phyloP scores from a whole-genome alignment of 192 early-diverging fungal genomes.

The Coemansia sp. region DNA sequence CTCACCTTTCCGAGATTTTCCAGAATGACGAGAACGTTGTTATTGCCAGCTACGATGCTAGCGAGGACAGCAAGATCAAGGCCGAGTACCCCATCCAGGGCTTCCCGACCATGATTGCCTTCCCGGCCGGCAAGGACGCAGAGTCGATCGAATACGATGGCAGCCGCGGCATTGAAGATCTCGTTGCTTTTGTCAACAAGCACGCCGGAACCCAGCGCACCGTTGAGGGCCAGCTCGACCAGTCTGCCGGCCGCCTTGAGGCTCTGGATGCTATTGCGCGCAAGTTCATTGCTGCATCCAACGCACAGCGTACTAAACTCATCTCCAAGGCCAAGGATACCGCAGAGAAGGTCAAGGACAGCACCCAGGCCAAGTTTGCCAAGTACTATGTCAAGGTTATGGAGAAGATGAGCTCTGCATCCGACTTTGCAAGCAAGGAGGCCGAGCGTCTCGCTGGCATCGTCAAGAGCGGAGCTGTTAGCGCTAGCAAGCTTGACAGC shows the following conservation, averaged over 20 bases:
- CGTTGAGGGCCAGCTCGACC: slow-evolving; percentile 70
- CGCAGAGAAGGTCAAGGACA: slow-evolving; percentile 54
- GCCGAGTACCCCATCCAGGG: slow-evolving; percentile 67
- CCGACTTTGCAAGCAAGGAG: slow-evolving; percentile 77
- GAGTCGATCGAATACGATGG: slow-evolving; percentile 72
- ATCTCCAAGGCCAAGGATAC: slow-evolving; percentile 45
- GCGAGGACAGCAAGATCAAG: slow-evolving; percentile 62
- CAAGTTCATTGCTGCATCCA: slow-evolving; percentile 64
- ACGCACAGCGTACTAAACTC: slow-evolving; percentile 52
- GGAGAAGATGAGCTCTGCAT: slow-evolving; percentile 74
- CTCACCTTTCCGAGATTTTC: slow-evolving; percentile 82
- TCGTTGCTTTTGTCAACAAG: slow-evolving; percentile 85
- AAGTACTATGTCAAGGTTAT: slow-evolving; percentile 91
- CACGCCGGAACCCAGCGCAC: slow-evolving; percentile 74
- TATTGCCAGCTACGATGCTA: slow-evolving; percentile 91
- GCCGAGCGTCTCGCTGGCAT: slow-evolving; percentile 80
- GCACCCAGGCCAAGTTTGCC: slow-evolving; percentile 58
- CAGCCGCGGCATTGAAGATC: slow-evolving; percentile 66
- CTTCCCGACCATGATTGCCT: slow-evolving; percentile 90
- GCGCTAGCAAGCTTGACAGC: slow-evolving; percentile 73
- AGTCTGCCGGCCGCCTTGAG: slow-evolving; percentile 50
- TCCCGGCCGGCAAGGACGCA: slow-evolving; percentile 65
- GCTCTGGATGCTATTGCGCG: slow-evolving; percentile 42
- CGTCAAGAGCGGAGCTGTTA: slow-evolving; percentile 64
- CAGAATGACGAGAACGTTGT: slow-evolving; percentile 75